Percentiles rank a stretch among this genome's conserved stretches.
phyloP scores from a whole-genome alignment of 2,329 filamentous ascomycete genomes.

The Neocatenulostroma microsporum region DNA sequence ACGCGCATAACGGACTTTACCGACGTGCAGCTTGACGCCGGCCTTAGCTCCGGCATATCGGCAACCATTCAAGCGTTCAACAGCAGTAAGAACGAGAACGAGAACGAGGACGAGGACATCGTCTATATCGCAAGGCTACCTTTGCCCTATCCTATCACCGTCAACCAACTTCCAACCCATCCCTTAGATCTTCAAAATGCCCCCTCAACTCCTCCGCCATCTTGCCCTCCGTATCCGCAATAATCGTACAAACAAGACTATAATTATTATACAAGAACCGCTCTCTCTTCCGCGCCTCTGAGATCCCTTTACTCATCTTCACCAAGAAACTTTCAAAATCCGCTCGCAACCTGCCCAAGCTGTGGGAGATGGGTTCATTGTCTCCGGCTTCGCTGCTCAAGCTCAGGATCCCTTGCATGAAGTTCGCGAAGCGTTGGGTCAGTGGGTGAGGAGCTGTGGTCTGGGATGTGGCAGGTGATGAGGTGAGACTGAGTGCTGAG shows the following conservation, averaged over 20 bases:
- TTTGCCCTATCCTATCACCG: no score
- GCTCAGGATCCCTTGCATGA: constrained; percentile 73
- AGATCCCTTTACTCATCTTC: constrained; percentile 66
- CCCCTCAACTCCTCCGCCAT: constrained; percentile 65
- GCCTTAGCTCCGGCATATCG: no score
- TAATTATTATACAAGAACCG: constrained; percentile 95
- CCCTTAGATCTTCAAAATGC: constrained; percentile 60
- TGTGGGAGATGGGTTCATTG: constrained; percentile 83
- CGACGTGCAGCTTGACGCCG: no score
- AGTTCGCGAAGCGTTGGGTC: constrained; percentile 91
- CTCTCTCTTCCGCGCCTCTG: constrained; percentile 71
- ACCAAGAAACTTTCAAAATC: constrained; percentile 80
- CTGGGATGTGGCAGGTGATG: constrained; percentile 50
- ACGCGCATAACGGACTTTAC: no score
- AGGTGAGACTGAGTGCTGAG: constrained; percentile 48
- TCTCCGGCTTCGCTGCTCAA: constrained; percentile 87
- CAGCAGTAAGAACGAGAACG: no score
- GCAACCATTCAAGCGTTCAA: no score
- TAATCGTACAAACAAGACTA: constrained; percentile 85
- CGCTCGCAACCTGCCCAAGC: constrained; percentile 63
- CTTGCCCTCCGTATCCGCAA: constrained; percentile 63
- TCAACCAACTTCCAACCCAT: no score
- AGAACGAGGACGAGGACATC: no score
- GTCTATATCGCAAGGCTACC: no score
- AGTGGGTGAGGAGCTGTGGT: constrained; percentile 82